Evolutionary conservation across 257 asterid species (phyloP).

Genomic region (Leonotis leonurus): DNA sequence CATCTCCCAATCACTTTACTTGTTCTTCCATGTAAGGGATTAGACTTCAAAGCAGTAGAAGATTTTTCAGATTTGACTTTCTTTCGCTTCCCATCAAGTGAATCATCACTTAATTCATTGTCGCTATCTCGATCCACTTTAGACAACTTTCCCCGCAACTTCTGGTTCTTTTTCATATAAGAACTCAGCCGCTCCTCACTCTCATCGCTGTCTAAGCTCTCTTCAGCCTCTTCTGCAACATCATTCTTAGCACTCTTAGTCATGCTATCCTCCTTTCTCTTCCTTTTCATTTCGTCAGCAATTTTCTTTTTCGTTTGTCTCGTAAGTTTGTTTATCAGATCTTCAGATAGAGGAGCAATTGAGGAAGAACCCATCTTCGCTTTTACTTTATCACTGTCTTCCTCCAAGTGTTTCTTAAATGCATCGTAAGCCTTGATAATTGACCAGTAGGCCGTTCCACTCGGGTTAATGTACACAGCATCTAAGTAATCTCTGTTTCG

Average conservation of each 20-base stretch:
- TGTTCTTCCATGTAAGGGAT: slow-evolving; percentile 45
- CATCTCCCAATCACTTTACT: slow-evolving; percentile 66
- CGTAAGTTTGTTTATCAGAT: slow-evolving; percentile 71
- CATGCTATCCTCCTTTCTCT: slow-evolving; percentile 47
- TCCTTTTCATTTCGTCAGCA: slow-evolving; percentile 59
- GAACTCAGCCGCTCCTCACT: slow-evolving; percentile 45
- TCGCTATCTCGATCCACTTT: slow-evolving; percentile 35
- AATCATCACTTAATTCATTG: slow-evolving; percentile 35
- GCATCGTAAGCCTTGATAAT: slow-evolving; percentile 94
- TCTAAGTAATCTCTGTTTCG: slow-evolving; percentile 84
- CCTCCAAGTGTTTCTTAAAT: slow-evolving; percentile 57
- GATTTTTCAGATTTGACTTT: slow-evolving; percentile 35
- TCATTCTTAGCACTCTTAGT: slow-evolving; percentile 29
- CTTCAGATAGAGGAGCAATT: slow-evolving; percentile 61
- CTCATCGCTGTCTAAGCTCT: slow-evolving; percentile 53
- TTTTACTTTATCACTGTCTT: slow-evolving; percentile 33
- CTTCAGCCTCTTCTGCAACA: slow-evolving; percentile 25
- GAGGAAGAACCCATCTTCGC: slow-evolving; percentile 38
- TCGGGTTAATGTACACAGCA: slow-evolving; percentile 80
- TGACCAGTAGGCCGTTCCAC: slow-evolving; percentile 97
- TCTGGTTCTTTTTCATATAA: slow-evolving; percentile 40
- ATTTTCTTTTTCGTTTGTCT: slow-evolving; percentile 79
- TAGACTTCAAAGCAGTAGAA: slow-evolving; percentile 28
- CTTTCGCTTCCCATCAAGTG: slow-evolving; percentile 26
- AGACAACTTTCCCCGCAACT: slow-evolving; percentile 28